These are phyloP conservation scores for Gossypioides kirkii DNA, from an alignment of 345 rosid species.

Conservation along the genomic window DNA sequence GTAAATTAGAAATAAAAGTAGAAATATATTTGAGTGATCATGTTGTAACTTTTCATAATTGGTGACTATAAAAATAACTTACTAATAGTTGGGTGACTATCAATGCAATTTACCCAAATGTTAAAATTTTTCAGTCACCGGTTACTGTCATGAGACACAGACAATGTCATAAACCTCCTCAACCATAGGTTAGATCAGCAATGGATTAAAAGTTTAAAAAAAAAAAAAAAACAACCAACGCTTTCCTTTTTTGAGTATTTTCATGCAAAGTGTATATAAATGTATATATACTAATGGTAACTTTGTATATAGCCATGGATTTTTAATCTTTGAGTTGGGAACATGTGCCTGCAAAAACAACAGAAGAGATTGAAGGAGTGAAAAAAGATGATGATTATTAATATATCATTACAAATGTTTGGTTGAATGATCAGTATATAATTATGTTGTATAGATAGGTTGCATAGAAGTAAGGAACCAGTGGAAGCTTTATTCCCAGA, in stretches of 20 bases:
- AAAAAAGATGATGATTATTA: conserved; percentile 49
- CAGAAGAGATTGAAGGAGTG: conserved; percentile 29
- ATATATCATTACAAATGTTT: conserved; percentile 55
- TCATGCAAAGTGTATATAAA: conserved; percentile 17
- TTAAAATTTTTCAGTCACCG: neutral
- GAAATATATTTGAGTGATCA: too few relatives aligned
- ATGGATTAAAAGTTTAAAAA: neutral
- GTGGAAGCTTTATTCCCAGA: conserved; percentile 29
- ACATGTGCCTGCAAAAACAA: conserved; percentile 45
- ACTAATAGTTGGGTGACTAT: too few relatives aligned
- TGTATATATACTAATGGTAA: neutral
- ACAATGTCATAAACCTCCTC: conserved; percentile 17
- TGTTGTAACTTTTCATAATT: too few relatives aligned
- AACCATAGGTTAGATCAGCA: conserved; percentile 19
- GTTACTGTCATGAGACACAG: conserved; percentile 15
- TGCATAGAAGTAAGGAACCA: conserved; percentile 42
- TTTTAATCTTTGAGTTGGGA: conserved; percentile 26
- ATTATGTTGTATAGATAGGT: conserved; percentile 25
- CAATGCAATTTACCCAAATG: too few relatives aligned
- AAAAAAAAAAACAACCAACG: neutral
- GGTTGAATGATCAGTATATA: conserved; percentile 45
- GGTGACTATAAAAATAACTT: too few relatives aligned
- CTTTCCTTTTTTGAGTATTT: conserved; percentile 19
- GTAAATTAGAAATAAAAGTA: too few relatives aligned
- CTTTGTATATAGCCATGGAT: neutral